Conservation (phyloP, 345 rosid species). For the Salix dunnii region DNA sequence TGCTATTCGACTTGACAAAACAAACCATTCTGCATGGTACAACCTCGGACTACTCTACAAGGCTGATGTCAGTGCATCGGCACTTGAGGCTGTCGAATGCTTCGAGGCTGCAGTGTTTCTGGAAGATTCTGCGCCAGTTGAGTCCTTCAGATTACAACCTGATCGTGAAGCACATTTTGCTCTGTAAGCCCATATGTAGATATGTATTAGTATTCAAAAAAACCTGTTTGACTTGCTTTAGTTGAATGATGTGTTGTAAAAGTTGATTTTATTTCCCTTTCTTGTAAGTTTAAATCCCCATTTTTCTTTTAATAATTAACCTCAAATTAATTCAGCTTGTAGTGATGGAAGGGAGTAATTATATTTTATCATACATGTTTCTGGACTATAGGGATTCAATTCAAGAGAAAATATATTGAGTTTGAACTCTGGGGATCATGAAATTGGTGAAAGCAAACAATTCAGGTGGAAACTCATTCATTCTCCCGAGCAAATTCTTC, state of each 20-base stretch:
- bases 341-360: background rate
- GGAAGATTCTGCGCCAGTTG: constrained; percentile 68
- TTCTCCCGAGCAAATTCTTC: background rate
- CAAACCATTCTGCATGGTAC: constrained; percentile 70
- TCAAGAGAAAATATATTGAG: background rate
- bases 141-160: constrained; percentile 59
- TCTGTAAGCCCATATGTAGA: background rate
- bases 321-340: constrained; percentile 3
- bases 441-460: background rate
- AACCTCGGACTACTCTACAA: constrained; percentile 58
- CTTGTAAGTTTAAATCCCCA: background rate
- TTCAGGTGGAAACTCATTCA: background rate
- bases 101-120: constrained; percentile 58
- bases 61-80: constrained; percentile 32
- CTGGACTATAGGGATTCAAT: background rate
- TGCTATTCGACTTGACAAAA: constrained; percentile 56
- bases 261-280: background rate
- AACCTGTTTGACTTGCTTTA: background rate
- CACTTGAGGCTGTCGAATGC: constrained; percentile 58
- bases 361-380: background rate
- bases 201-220: background rate
- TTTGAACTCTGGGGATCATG: background rate
- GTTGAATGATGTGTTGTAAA: no score
- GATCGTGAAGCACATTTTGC: background rate
- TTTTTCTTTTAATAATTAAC: background rate